Percentiles rank a stretch among this genome's conserved stretches.
Evolutionary conservation across 2,329 filamentous ascomycete species (phyloP).

Genomic region (Pezicula carpinea): DNA sequence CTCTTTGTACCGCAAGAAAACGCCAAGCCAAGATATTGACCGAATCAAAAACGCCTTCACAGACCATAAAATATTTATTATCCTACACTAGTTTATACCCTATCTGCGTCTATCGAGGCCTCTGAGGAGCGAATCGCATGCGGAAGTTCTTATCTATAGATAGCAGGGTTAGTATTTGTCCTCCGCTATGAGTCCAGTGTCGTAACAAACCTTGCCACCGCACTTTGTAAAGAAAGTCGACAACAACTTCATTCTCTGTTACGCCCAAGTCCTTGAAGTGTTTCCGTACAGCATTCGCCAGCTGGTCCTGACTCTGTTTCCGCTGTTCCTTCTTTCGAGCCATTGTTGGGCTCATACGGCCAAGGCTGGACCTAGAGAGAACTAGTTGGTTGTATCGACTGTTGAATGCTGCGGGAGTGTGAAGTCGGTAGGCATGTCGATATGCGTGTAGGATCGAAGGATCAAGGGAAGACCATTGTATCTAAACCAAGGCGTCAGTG

Average conservation of each 20-base stretch:
- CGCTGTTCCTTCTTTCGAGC: constrained; percentile 58
- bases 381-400: constrained; percentile 58
- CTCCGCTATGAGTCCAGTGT: neutral
- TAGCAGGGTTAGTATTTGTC: neutral
- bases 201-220: constrained; percentile 27
- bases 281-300: constrained; percentile 69
- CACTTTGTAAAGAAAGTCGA: constrained; percentile 42
- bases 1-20: neutral
- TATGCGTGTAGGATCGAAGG: constrained; percentile 68
- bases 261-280: constrained; percentile 79
- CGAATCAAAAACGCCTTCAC: neutral
- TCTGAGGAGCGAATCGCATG: constrained; percentile 31
- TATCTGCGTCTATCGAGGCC: constrained; percentile 16
- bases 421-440: constrained; percentile 67
- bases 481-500: constrained; percentile 30
- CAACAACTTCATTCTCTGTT: constrained; percentile 77
- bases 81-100: neutral
- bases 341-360: constrained; percentile 72
- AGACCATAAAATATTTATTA: neutral
- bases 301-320: constrained; percentile 65
- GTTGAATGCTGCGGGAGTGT: constrained; percentile 65
- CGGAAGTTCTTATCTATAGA: constrained; percentile 33
- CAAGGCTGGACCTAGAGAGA: constrained; percentile 60
- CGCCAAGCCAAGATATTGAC: neutral
- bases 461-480: constrained; percentile 65